Base-by-base conservation (phyloP, 2,329 filamentous ascomycete species). In the Botrytis porri region DNA sequence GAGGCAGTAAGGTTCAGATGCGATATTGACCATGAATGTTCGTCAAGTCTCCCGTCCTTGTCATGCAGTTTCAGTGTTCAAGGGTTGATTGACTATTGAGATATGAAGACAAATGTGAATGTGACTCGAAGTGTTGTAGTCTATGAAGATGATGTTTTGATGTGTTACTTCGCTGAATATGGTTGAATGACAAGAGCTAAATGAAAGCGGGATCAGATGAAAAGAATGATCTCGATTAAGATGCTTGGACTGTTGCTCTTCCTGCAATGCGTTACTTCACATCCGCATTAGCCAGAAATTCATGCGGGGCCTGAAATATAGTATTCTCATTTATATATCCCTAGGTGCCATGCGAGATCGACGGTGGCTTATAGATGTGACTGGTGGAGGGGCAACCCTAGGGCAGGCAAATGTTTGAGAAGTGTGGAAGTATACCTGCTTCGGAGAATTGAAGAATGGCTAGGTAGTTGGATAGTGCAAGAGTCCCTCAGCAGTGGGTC, bases 241-340 rank as follows among this genome's bases (percentile, higher is more conserved):
- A 66, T 39, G 54, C 43, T 51, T 70, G 29, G 57, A 22, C 51
- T n/a, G 57, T n/a, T 25, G 39, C 32, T 37, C 57, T 62, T 70
- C 25, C 59, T 70, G 41, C 37, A 70, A 66, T 39, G 64, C 37
- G 61, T 65, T 67, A 66, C 70, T 71, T 71, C 37, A 59, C 61
- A 66, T 71, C 37, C 29, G 45, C 20, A 48, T 67, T 67, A 71
- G 70, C 70, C 39, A 71, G 25, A 71, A 41, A 67, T 59, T 67
- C 48, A 66, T 16, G 62, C 48, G 54, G 32, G 35, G 37, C n/a
- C 48, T 67, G 45, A 18, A 35, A 45, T 29, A 66, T 54, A 29
- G 22, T 20, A 29, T 41, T 29, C 22, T 51, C 35, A 64, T n/a
- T n/a, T 41, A 22, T 57, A 54, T 43, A 59, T 71, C 57, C 63